phyloP scores from a whole-genome alignment of 176 grass and related monocot species.

The Tillandsia leiboldiana region DNA sequence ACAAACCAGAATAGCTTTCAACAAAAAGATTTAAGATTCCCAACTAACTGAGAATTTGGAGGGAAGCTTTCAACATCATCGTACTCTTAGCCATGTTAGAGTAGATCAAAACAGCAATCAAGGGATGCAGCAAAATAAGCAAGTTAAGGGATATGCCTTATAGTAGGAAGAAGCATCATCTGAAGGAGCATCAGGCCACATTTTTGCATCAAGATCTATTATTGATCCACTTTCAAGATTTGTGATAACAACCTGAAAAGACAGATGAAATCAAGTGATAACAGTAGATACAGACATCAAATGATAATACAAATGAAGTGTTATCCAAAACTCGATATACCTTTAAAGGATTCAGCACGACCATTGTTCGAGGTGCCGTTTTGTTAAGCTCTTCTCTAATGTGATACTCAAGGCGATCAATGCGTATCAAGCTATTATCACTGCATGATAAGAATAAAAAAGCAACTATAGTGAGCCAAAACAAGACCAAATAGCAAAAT shows the following conservation, averaged over 20 bases:
- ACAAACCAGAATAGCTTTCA: neutral
- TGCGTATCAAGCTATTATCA: conserved; percentile 91
- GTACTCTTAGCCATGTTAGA: neutral
- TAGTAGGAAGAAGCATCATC: conserved; percentile 67
- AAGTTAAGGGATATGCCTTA: conserved; percentile 32
- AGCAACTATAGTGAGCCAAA: neutral
- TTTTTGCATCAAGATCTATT: conserved; percentile 82
- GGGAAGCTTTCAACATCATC: neutral
- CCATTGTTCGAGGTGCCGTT: conserved; percentile 69
- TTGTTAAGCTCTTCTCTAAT: conserved; percentile 97
- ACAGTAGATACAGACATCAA: conserved; percentile 5
- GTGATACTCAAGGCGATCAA: conserved; percentile 86
- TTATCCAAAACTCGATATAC: conserved; percentile 23
- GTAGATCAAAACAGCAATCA: neutral
- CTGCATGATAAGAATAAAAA: conserved; percentile 38
- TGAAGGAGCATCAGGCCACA: conserved; percentile 97
- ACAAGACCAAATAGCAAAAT: neutral
- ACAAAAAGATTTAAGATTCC: neutral
- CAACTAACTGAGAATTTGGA: neutral
- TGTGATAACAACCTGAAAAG: conserved; percentile 72
- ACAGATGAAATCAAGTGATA: conserved; percentile 11
- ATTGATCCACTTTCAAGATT: conserved; percentile 76
- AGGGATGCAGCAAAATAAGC: neutral
- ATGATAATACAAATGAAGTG: neutral
- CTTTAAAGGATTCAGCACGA: conserved; percentile 87